Evolutionary conservation across 495 filamentous ascomycete species (phyloP).

Genomic region (Ramalina intermedia): DNA sequence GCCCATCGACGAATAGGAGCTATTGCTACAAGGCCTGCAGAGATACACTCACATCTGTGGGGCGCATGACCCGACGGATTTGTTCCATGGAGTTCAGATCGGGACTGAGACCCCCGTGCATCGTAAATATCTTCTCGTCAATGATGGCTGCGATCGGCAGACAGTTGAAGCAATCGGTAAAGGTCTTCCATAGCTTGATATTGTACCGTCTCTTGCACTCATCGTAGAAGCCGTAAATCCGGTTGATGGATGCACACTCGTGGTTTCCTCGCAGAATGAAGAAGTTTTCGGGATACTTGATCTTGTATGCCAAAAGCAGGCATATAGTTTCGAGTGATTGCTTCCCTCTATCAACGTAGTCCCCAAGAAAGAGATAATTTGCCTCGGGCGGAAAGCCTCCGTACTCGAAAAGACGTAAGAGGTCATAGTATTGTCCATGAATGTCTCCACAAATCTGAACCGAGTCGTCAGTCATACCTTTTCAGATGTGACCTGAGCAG

Average conservation of each 20-base stretch:
- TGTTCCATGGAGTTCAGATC: slow-evolving; percentile 99
- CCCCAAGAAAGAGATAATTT: slow-evolving; percentile 98
- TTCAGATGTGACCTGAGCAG: too few species aligned
- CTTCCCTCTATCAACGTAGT: slow-evolving; percentile 98
- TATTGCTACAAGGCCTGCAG: background rate
- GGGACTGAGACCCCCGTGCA: slow-evolving; percentile 95
- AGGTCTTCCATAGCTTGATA: slow-evolving; percentile 99
- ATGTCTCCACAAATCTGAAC: slow-evolving; percentile 97
- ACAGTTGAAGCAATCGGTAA: slow-evolving; percentile 99
- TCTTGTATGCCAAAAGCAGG: slow-evolving; percentile 96
- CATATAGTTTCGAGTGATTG: slow-evolving; percentile 99
- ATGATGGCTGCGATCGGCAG: slow-evolving; percentile 99
- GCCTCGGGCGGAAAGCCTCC: slow-evolving; percentile 97
- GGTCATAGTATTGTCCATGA: slow-evolving; percentile 97
- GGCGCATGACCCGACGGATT: slow-evolving; percentile 96
- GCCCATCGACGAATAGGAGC: background rate
- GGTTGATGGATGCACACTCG: slow-evolving; percentile 98
- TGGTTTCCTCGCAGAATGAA: slow-evolving; percentile 98
- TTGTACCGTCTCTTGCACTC: slow-evolving; percentile 99
- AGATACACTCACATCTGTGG: slow-evolving; percentile 71
- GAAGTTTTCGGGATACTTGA: slow-evolving; percentile 99
- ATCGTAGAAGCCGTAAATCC: slow-evolving; percentile 99
- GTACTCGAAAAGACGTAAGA: slow-evolving; percentile 95
- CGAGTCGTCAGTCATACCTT: background rate
- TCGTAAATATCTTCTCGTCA: slow-evolving; percentile 99